These are phyloP conservation scores for Saprolegnia parasitica DNA, from an alignment of 352 stramenopile genomes.

Conservation along the genomic window DNA sequence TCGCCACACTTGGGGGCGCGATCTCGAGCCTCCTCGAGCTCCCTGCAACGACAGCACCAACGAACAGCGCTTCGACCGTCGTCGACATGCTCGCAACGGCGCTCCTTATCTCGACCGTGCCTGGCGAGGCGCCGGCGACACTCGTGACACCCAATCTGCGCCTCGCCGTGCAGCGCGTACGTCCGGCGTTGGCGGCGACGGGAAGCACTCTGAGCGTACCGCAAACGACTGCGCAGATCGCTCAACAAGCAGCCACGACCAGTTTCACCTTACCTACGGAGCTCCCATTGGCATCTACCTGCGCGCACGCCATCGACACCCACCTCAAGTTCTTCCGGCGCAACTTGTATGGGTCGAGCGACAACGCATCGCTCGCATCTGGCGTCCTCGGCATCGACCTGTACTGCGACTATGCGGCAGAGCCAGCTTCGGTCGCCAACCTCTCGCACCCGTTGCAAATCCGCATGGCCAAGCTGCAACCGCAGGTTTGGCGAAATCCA, in stretches of 20 bases:
- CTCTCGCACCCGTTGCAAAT: constrained; percentile 46
- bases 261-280: neutral
- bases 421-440: constrained; percentile 29
- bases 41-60: neutral
- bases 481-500: neutral
- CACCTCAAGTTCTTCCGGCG: neutral
- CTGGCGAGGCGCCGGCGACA: constrained; percentile 47
- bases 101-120: constrained; percentile 41
- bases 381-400: neutral
- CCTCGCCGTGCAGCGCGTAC: constrained; percentile 36
- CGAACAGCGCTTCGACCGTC: neutral
- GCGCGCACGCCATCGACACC: neutral
- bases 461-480: constrained; percentile 45
- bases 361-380: neutral
- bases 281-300: neutral
- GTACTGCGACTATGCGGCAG: neutral
- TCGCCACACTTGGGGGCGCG: constrained; percentile 44
- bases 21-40: constrained; percentile 43
- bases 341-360: neutral
- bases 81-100: constrained; percentile 49
- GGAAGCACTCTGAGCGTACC: too few relatives aligned
- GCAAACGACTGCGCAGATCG: too few relatives aligned
- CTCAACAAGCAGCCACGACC: neutral
- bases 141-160: constrained; percentile 63
- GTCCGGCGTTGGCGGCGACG: too few relatives aligned